Base-by-base conservation (phyloP, 768 basidiomycete species). In the Pleurotus tuber-regium region DNA sequence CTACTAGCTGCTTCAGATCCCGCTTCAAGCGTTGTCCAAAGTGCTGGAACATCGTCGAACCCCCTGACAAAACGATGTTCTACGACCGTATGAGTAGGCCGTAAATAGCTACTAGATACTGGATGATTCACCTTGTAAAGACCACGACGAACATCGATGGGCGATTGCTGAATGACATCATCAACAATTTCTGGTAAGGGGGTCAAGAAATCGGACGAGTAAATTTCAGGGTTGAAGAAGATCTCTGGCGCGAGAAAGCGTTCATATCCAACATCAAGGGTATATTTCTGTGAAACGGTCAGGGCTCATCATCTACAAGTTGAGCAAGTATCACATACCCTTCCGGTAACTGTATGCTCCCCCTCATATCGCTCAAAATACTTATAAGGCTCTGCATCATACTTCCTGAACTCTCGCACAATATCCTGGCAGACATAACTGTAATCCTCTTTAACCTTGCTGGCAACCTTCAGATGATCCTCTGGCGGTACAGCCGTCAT, bases 201-300 rank as follows among this genome's bases (percentile, higher is more conserved):
- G 4, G 95, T 98, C 56, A 99, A 69, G 78, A 98, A 98, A 68
- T 98, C 96, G 33, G 92, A 95, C 0, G 94, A 97, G 68, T 89
- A 90, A 59, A 99, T 98, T 69, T 99, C 96, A 11, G 97, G 97
- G 73, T 98, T 98, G 81, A 98, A 98, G 76, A 98, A 98, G 62
- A 98, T 97, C 69, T 98, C 97, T 4, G 97, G 95, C 4, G 96
- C 97, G 47, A 98, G 84, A 82, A 99, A 99, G 21, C 97, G 92
- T 68, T 98, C 97, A 70, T 98, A 98, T 16, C 97, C 97, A 52
- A 99, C 84, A 61, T 99, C 96, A 42, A 98, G 74, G 16, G 78
- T 69, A 72, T 99, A 98, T 89, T 93, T 91, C 94, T 95, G 63
- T 14, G 23, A 43, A 35, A 59, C 29, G 54, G 55, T 40, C n/a